Percentiles rank a stretch among this genome's conserved stretches.
Evolutionary conservation across 2,329 filamentous ascomycete species (phyloP).

Genomic region (Leptographium lundbergii): DNA sequence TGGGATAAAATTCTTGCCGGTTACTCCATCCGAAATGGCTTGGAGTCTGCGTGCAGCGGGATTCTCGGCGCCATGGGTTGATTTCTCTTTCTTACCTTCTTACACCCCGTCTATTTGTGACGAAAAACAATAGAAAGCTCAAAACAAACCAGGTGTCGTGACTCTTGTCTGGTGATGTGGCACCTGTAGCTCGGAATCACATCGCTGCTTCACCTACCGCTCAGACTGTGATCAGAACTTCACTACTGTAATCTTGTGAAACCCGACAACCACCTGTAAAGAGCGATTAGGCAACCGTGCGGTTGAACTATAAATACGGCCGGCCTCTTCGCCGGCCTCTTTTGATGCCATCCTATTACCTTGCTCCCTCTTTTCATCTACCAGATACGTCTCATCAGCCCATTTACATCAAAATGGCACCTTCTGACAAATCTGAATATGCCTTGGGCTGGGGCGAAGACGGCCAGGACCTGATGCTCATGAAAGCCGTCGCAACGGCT

Average conservation of each 20-base stretch:
- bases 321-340: too few species aligned
- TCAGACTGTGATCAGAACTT: too few species aligned
- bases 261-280: too few species aligned
- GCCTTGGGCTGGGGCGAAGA: conserved; percentile 1
- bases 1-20: background rate
- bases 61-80: conserved; percentile 9
- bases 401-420: background rate
- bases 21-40: background rate
- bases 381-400: background rate
- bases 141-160: background rate
- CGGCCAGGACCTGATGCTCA: background rate
- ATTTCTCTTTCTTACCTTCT: conserved; percentile 1
- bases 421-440: background rate
- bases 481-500: background rate
- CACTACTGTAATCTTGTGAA: too few species aligned
- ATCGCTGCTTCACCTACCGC: too few species aligned
- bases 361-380: too few species aligned
- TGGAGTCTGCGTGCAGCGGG: background rate
- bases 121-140: conserved; percentile 2
- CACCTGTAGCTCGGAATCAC: too few species aligned
- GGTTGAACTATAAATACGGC: too few species aligned
- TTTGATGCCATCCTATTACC: too few species aligned
- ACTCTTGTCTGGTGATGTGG: too few species aligned
- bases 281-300: too few species aligned
- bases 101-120: background rate